Percentiles rank a stretch among this genome's conserved stretches.
Evolutionary conservation across 2,329 filamentous ascomycete species (phyloP).

Genomic region (Penicillium janthinellum): DNA sequence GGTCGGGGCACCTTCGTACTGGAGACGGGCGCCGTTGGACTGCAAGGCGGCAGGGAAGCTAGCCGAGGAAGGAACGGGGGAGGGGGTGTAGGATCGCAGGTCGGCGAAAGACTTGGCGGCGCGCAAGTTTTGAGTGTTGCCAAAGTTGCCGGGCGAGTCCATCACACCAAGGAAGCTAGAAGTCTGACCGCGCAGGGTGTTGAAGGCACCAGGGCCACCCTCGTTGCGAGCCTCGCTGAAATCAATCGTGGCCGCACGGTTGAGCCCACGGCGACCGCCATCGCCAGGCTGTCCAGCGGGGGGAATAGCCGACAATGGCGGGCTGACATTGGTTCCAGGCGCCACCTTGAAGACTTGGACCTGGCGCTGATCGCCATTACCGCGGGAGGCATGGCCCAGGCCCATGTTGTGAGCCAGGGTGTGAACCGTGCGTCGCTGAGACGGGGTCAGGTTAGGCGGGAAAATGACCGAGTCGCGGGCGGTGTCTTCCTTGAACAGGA

Average conservation of each 20-base stretch:
- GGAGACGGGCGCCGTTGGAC: conserved; percentile 64
- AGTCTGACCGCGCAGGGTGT: conserved; percentile 72
- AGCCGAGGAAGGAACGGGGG: conserved; percentile 83
- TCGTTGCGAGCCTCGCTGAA: conserved; percentile 82
- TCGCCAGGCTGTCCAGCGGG: conserved; percentile 66
- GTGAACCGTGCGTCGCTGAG: conserved; percentile 87
- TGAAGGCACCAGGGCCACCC: conserved; percentile 67
- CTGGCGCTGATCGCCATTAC: conserved; percentile 82
- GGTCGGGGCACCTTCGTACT: conserved; percentile 59
- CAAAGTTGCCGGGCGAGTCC: conserved; percentile 70
- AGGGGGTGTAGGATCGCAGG: conserved; percentile 90
- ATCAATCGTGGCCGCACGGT: conserved; percentile 94
- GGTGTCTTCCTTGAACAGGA: conserved; percentile 82
- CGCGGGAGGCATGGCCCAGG: conserved; percentile 85
- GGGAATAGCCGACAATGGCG: conserved; percentile 63
- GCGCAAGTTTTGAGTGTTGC: conserved; percentile 76
- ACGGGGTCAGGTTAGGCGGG: conserved; percentile 74
- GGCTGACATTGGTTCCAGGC: conserved; percentile 58
- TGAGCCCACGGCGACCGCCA: conserved; percentile 78
- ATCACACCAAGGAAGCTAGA: conserved; percentile 80
- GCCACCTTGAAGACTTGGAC: conserved; percentile 76
- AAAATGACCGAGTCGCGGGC: conserved; percentile 81
- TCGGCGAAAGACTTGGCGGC: conserved; percentile 97
- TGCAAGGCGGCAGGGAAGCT: conserved; percentile 75
- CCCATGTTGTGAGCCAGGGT: conserved; percentile 95